Evolutionary conservation across 2,329 filamentous ascomycete genomes (phyloP).

Genomic region (Chalara sp.): DNA sequence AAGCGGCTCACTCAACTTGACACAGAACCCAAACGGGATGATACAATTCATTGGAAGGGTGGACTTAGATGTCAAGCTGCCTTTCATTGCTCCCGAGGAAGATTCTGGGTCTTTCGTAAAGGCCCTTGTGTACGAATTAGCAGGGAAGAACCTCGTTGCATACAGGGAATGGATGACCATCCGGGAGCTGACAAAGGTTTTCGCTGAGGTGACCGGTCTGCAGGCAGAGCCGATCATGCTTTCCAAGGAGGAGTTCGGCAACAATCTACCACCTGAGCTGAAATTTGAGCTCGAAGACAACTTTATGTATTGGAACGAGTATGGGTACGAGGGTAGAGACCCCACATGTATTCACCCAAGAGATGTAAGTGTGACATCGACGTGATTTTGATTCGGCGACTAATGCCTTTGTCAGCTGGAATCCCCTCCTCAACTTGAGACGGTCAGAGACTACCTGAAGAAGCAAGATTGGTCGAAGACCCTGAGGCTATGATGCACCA

Average conservation of each 20-base stretch:
- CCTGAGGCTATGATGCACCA: too few relatives aligned
- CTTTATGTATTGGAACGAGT: constrained; percentile 1
- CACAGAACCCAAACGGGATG: neutral
- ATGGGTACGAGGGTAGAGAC: constrained; percentile 14
- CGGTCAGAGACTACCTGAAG: too few relatives aligned
- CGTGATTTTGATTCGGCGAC: too few relatives aligned
- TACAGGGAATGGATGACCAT: constrained; percentile 2
- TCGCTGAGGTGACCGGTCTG: neutral
- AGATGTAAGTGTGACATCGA: constrained; percentile 24
- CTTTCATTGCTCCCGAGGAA: neutral
- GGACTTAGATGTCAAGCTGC: neutral
- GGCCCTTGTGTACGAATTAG: neutral
- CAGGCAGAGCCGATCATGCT: neutral
- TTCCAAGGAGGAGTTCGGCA: neutral
- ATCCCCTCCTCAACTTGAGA: too few relatives aligned
- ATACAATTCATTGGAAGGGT: neutral
- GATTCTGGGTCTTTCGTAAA: neutral
- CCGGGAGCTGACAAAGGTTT: neutral
- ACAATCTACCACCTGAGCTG: neutral
- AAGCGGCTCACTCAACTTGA: neutral
- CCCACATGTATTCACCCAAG: constrained; percentile 18
- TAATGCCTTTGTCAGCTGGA: too few relatives aligned
- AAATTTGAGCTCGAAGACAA: constrained; percentile 4
- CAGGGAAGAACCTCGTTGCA: constrained; percentile 3
- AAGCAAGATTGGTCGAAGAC: too few relatives aligned